Evolutionary conservation across 805 yeast genomes (phyloP).

Genomic region (Candida rishiriensis): DNA sequence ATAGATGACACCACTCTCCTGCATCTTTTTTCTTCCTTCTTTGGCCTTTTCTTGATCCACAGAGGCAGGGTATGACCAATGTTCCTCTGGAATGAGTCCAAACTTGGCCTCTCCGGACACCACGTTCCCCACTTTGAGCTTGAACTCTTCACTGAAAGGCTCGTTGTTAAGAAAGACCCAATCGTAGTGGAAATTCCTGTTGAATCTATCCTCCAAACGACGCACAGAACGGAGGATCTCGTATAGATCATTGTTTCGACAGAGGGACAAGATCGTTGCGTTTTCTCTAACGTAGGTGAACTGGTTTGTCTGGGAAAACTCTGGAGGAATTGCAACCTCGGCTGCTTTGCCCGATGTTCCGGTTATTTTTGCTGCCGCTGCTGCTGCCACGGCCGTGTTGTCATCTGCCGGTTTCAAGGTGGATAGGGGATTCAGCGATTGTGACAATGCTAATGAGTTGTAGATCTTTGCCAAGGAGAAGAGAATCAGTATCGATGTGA

Average conservation of each 20-base stretch:
- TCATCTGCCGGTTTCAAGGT: neutral
- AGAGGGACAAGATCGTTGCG: conserved; percentile 60
- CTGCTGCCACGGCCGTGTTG: neutral
- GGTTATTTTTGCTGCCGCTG: neutral
- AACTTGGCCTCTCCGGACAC: conserved; percentile 67
- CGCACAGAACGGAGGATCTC: conserved; percentile 59
- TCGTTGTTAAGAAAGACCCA: conserved; percentile 91
- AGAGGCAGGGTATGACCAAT: conserved; percentile 84
- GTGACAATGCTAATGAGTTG: neutral
- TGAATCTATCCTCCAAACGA: conserved; percentile 75
- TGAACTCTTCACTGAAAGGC: conserved; percentile 70
- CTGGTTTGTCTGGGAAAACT: too few relatives aligned
- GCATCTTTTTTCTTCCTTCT: conserved; percentile 54
- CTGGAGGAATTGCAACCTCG: neutral
- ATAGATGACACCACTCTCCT: conserved; percentile 33
- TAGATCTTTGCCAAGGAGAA: conserved; percentile 5
- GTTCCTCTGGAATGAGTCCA: conserved; percentile 69
- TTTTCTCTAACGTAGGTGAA: conserved; percentile 25
- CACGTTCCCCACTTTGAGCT: conserved; percentile 42
- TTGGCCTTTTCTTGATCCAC: conserved; percentile 74
- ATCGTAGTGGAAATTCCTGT: conserved; percentile 70
- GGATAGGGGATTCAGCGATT: neutral
- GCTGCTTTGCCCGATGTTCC: neutral
- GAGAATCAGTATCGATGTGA: conserved; percentile 1
- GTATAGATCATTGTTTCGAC: conserved; percentile 61